A percentile compares a stretch with the other conserved stretches of the same genome.
Evolutionary conservation across 2,329 filamentous ascomycete species (phyloP).

Genomic region (Fusarium piperis): DNA sequence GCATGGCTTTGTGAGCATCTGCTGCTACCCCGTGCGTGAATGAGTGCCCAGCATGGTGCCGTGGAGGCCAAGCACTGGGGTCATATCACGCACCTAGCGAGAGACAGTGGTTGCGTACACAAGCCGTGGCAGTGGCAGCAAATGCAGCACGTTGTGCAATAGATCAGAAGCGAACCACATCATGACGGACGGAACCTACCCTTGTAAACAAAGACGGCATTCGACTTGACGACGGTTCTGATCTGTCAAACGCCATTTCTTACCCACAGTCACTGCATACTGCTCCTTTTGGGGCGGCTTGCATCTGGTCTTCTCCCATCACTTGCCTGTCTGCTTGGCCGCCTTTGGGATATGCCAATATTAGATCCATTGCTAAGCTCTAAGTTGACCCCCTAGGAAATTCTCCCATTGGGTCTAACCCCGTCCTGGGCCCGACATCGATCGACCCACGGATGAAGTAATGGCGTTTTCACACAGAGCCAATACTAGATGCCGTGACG

Average conservation of each 20-base stretch:
- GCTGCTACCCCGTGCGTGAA: constrained; percentile 11
- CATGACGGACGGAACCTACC: constrained; percentile 13
- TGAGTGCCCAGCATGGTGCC: constrained; percentile 4
- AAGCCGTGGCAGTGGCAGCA: background rate
- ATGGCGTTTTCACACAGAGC: constrained; percentile 20
- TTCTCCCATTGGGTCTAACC: constrained; percentile 31
- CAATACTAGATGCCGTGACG: constrained; percentile 17
- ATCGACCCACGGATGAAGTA: constrained; percentile 22
- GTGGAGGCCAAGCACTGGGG: constrained; percentile 3
- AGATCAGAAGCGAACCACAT: constrained; percentile 26
- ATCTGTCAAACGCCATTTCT: constrained; percentile 27
- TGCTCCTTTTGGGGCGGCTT: constrained; percentile 3
- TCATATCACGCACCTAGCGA: constrained; percentile 4
- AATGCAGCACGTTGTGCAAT: constrained; percentile 13
- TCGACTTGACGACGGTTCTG: constrained; percentile 24
- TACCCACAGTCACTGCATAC: constrained; percentile 23
- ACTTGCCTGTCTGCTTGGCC: background rate
- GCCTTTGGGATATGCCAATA: constrained; percentile 14
- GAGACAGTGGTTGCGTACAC: background rate
- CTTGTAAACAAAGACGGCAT: constrained; percentile 7
- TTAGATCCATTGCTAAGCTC: constrained; percentile 16
- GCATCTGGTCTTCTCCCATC: constrained; percentile 24
- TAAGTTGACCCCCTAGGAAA: constrained; percentile 9
- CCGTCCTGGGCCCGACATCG: constrained; percentile 23
- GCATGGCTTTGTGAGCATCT: constrained; percentile 28